Base-by-base conservation (phyloP, 1,284 basidiomycete species). In the Coniferiporia sulphurascens region DNA sequence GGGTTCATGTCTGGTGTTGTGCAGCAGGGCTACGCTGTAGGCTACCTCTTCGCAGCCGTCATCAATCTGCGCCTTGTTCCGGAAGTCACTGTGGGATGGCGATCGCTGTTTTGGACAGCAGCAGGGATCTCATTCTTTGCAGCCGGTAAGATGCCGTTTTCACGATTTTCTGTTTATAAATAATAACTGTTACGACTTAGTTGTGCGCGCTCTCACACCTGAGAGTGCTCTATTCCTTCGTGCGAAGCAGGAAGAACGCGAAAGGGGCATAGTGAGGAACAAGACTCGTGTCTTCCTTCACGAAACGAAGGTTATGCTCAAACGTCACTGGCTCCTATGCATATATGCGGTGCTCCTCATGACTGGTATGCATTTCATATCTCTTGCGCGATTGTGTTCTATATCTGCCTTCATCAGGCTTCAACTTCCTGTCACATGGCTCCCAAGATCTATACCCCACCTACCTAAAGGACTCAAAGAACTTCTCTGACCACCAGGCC, bases 391-490 rank as follows among this genome's bases (percentile, higher is more conserved):
- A 51, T 35, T 21, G 45, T 49, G 52, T 35, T 44, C 38, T 38
- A 17, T 22, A 48, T 32, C 32, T 61, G 64, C 45, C 63, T 56
- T 58, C 19, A 21, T 56, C 69, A 83, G 88, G 89, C 6, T 94
- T 97, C 82, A 97, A 95, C 78, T 98, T 98, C 79, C 78, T 95
- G 63, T 91, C 89, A 3, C 93, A 95, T 72, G 91, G 91, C 13
- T 91, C 89, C 60, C 91, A 91, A 77, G 89, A 91, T 72, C 67
- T 91, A 35, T 91, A 89, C 76, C 91, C 93, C 21, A 92, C 87
- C 3, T 94, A 92, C 71, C 76, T 95, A 52, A 72, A 83, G 63
- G 71, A 70, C 1, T 79, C 82, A 13, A 91, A 90, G 68, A 75
- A 76, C 35, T 84, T 89, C 67, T 73, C 70, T 22, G 46, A 76